These are phyloP conservation scores for Cucurbita moschata DNA, from an alignment of 306 rosid genomes.

Conservation along the genomic window DNA sequence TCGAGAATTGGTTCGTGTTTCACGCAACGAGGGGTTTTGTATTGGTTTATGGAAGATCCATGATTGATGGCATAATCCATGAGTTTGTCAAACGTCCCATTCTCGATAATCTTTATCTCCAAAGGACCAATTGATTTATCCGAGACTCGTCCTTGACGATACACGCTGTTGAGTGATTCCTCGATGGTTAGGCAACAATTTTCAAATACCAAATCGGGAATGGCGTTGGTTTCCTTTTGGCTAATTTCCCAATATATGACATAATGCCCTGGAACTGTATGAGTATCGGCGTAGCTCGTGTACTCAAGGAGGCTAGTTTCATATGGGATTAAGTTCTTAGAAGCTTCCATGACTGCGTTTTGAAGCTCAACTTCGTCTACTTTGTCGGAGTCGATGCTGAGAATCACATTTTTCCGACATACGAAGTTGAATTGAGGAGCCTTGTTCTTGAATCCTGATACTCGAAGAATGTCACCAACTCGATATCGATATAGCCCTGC, in stretches of 20 bases:
- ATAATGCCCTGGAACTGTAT: conserved; percentile 42
- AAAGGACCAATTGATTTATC: conserved; percentile 46
- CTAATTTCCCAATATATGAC: conserved; percentile 51
- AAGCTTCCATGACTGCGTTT: background rate
- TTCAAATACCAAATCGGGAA: conserved; percentile 28
- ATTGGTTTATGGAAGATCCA: conserved; percentile 57
- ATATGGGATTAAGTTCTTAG: background rate
- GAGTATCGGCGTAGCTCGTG: conserved; percentile 8
- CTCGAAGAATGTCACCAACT: conserved; percentile 1
- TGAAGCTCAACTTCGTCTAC: conserved; percentile 9
- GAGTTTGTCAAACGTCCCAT: conserved; percentile 42
- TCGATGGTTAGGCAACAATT: conserved; percentile 35
- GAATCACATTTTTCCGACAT: conserved; percentile 6
- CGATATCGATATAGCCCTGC: conserved; percentile 7
- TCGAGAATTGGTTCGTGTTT: conserved; percentile 26
- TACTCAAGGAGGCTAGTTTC: background rate
- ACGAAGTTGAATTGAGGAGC: conserved; percentile 12
- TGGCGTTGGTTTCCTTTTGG: background rate
- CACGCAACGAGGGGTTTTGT: conserved; percentile 45
- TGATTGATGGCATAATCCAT: conserved; percentile 40
- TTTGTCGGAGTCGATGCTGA: conserved; percentile 6
- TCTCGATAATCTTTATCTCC: conserved; percentile 38
- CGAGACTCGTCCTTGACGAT: conserved; percentile 39
- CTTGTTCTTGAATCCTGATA: conserved; percentile 10
- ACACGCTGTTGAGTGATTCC: conserved; percentile 44